Percentiles rank a stretch among this genome's conserved stretches.
Evolutionary conservation across 2,329 filamentous ascomycete species (phyloP).

Genomic region (Pyrenochaeta sp.): DNA sequence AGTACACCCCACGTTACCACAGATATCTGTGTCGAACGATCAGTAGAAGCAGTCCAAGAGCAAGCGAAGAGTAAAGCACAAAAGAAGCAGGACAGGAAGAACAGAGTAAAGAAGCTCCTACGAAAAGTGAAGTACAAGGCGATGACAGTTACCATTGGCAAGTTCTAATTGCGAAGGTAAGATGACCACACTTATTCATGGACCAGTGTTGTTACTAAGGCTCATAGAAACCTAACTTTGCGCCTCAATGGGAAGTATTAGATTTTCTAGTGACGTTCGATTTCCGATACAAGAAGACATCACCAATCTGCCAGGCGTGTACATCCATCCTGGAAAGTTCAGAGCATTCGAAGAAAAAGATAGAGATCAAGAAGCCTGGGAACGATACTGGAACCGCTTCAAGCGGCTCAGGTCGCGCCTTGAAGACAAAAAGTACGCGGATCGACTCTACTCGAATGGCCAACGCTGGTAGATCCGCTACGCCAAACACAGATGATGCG

Average conservation of each 20-base stretch:
- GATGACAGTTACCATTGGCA: neutral
- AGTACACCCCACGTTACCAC: too few relatives aligned
- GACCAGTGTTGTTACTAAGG: too few relatives aligned
- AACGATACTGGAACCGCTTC: constrained; percentile 22
- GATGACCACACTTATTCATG: too few relatives aligned
- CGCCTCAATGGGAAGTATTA: constrained; percentile 17
- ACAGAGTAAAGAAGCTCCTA: constrained; percentile 2
- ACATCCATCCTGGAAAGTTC: constrained; percentile 34
- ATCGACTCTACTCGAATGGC: constrained; percentile 8
- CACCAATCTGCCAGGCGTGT: constrained; percentile 27
- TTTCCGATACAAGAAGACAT: constrained; percentile 18
- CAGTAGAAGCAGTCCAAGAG: too few relatives aligned
- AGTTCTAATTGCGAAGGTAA: neutral
- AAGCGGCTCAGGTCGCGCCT: constrained; percentile 15
- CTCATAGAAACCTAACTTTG: too few relatives aligned
- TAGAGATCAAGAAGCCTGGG: constrained; percentile 28
- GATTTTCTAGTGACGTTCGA: constrained; percentile 5
- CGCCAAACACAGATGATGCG: constrained; percentile 8
- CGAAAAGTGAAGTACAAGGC: constrained; percentile 1
- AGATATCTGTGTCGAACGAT: too few relatives aligned
- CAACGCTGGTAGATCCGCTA: constrained; percentile 9
- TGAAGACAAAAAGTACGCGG: neutral
- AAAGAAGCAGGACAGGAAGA: neutral
- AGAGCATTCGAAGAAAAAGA: constrained; percentile 14
- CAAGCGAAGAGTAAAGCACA: neutral